Percentiles rank a stretch among this genome's conserved stretches.
Conservation (phyloP, 2,329 filamentous ascomycete genomes). For the Claviceps capensis region DNA sequence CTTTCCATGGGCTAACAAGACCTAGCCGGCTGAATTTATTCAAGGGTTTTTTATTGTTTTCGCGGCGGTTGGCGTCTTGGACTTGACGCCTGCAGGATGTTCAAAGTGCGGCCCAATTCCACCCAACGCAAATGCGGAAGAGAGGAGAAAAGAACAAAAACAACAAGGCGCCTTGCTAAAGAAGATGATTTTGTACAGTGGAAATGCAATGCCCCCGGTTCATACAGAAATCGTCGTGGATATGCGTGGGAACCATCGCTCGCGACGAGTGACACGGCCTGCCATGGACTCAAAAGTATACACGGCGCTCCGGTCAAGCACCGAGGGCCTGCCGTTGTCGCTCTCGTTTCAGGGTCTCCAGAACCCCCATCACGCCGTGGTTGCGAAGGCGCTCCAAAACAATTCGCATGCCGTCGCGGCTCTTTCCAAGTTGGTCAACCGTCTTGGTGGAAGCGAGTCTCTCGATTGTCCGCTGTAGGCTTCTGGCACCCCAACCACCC, state of each 20-base stretch:
- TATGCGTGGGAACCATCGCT: not conserved
- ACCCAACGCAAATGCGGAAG: not conserved
- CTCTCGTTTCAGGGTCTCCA: conserved; percentile 39
- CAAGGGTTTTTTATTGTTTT: no score
- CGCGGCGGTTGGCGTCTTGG: no score
- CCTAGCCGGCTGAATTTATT: no score
- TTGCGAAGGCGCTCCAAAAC: conserved; percentile 57
- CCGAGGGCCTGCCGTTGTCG: conserved; percentile 19
- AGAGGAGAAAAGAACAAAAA: conserved; percentile 11
- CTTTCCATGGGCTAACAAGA: no score
- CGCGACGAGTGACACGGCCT: not conserved
- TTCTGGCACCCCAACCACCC: conserved; percentile 48
- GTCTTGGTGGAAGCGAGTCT: conserved; percentile 65
- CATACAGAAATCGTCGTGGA: conserved; percentile 4
- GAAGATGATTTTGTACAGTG: conserved; percentile 20
- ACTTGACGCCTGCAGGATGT: not conserved
- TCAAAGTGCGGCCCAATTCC: not conserved
- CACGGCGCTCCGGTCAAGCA: conserved; percentile 3
- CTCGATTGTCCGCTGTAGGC: conserved; percentile 71
- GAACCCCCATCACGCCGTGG: conserved; percentile 42
- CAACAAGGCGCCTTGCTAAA: conserved; percentile 23
- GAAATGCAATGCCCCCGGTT: conserved; percentile 11
- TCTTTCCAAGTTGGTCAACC: conserved; percentile 64
- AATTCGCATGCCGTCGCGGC: conserved; percentile 69
- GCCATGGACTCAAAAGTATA: conserved; percentile 2